Evolutionary conservation across 1,284 basidiomycete species (phyloP).

Genomic region (Schizopora paradoxa): DNA sequence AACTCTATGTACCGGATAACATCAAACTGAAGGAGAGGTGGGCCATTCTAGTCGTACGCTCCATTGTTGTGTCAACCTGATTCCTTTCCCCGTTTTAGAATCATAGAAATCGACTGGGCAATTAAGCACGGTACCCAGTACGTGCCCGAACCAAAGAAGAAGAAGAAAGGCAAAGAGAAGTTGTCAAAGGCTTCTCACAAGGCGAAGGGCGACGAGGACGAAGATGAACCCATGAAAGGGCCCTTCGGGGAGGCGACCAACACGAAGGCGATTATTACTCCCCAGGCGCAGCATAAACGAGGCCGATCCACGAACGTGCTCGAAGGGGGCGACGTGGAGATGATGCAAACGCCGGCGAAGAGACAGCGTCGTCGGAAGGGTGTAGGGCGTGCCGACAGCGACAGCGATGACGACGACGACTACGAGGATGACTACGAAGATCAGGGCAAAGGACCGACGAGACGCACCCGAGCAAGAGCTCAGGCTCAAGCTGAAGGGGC

Average conservation of each 20-base stretch:
- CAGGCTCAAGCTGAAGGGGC: background rate
- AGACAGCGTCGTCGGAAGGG: background rate
- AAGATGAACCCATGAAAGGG: slow-evolving; percentile 16
- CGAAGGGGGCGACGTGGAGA: slow-evolving; percentile 19
- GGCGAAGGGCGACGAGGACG: slow-evolving; percentile 29
- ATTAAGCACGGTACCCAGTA: slow-evolving; percentile 55
- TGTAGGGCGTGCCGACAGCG: background rate
- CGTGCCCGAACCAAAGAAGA: slow-evolving; percentile 57
- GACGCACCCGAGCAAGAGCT: background rate
- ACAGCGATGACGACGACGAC: slow-evolving; percentile 12
- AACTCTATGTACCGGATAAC: slow-evolving; percentile 72
- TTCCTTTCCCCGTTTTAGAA: slow-evolving; percentile 36
- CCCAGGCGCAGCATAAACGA: no score
- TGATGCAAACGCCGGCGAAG: slow-evolving; percentile 14
- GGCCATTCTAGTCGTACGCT: slow-evolving; percentile 57
- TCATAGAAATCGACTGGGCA: slow-evolving; percentile 70
- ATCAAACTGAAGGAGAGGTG: slow-evolving; percentile 77
- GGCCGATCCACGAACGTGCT: no score
- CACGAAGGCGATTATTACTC: slow-evolving; percentile 23
- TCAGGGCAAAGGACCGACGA: background rate
- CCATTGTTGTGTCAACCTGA: slow-evolving; percentile 33
- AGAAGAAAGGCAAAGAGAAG: slow-evolving; percentile 30
- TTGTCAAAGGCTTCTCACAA: no score
- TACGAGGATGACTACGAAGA: slow-evolving; percentile 4
- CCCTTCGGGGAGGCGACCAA: slow-evolving; percentile 21